Evolutionary conservation across 176 grass and related monocot genomes (phyloP).

Genomic region (bread wheat (Triticum aestivum)): DNA sequence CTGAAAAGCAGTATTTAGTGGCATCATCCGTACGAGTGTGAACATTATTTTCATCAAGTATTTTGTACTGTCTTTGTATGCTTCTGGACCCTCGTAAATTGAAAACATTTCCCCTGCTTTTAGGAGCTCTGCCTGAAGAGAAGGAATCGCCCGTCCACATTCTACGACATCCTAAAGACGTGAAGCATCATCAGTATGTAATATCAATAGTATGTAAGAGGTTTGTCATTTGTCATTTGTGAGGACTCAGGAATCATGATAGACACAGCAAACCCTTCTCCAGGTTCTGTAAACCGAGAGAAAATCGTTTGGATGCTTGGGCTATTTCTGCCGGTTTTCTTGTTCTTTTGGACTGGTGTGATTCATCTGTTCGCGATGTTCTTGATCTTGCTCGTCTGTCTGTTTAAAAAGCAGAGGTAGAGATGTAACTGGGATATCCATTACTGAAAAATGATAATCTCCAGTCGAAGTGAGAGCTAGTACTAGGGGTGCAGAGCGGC

Average conservation of each 20-base stretch:
- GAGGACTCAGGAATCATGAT: not conserved
- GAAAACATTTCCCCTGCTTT: constrained; percentile 16
- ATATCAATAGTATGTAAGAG: not conserved
- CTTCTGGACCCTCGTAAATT: not conserved
- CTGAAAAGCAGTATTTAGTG: not conserved
- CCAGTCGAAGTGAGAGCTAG: not conserved
- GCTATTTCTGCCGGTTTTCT: not conserved
- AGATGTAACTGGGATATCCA: not conserved
- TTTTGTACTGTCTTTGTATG: not conserved
- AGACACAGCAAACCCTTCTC: not conserved
- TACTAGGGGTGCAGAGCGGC: not conserved
- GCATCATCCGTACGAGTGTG: not conserved
- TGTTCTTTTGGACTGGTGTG: not conserved
- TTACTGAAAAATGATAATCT: not conserved
- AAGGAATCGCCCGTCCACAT: constrained; percentile 49
- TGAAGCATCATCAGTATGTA: not conserved
- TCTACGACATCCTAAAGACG: constrained; percentile 54
- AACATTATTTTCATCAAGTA: not conserved
- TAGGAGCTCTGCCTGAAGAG: constrained; percentile 68
- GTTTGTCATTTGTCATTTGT: not conserved
- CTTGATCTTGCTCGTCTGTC: not conserved
- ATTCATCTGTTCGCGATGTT: not conserved
- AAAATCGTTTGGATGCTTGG: not conserved
- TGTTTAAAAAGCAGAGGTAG: not conserved
- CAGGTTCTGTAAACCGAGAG: not conserved